A percentile compares a stretch with the other conserved stretches of the same genome.
These are phyloP conservation scores for Metarhizium sp. DNA, from an alignment of 2,329 filamentous ascomycete species.

Conservation along the genomic window DNA sequence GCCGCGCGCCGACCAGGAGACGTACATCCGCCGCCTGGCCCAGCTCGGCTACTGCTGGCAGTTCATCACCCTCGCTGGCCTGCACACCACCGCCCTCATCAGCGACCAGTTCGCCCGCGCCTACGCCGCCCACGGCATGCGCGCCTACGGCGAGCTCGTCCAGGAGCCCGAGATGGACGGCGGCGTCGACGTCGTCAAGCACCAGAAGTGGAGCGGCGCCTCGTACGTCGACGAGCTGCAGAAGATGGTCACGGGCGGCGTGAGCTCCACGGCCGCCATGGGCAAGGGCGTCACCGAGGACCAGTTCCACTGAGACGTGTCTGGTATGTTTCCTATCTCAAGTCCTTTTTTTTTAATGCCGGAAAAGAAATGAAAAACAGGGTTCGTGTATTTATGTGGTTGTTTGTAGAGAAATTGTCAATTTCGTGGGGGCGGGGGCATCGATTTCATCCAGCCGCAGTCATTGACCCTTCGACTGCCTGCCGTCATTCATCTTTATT, in stretches of 20 bases:
- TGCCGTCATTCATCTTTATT: too few relatives aligned
- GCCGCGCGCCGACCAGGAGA: constrained; percentile 85
- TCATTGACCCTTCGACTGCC: too few relatives aligned
- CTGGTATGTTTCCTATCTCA: too few relatives aligned
- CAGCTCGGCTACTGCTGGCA: constrained; percentile 96
- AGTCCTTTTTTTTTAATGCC: too few relatives aligned
- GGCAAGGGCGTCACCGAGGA: constrained; percentile 96
- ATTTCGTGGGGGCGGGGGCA: too few relatives aligned
- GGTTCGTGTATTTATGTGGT: too few relatives aligned
- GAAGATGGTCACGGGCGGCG: constrained; percentile 94
- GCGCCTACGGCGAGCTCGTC: constrained; percentile 91
- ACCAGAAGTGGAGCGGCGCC: constrained; percentile 97
- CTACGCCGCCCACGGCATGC: constrained; percentile 78
- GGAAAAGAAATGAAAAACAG: too few relatives aligned
- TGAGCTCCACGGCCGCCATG: constrained; percentile 91
- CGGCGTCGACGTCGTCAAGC: constrained; percentile 89
- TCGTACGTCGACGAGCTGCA: constrained; percentile 90
- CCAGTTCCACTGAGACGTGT: constrained; percentile 55
- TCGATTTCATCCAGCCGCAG: too few relatives aligned
- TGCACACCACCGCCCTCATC: constrained; percentile 93
- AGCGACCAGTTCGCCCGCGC: constrained; percentile 79
- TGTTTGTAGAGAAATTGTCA: too few relatives aligned
- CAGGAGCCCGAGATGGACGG: constrained; percentile 95
- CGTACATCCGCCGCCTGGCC: constrained; percentile 87
- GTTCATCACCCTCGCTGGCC: constrained; percentile 97